Base-by-base conservation (phyloP, 805 yeast species). In the Cyberlindnera xylosilytica region DNA sequence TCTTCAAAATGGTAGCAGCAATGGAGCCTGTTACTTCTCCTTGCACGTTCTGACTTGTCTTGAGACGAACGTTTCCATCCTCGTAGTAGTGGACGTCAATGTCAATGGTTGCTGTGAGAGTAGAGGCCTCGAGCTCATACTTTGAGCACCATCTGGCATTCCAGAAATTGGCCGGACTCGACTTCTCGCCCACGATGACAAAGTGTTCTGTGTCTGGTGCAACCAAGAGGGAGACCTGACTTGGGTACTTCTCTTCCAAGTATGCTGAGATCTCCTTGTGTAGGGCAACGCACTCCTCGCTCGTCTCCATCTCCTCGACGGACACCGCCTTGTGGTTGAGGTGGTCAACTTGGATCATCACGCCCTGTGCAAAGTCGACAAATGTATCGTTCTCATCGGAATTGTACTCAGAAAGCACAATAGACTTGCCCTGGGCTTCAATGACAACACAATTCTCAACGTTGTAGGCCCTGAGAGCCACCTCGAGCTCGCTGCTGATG, bases 61-160 rank as follows among this genome's bases (percentile, higher is more conserved):
- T 79, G 56, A 93, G 75, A 39, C 91, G 74, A 16, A 91, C 98
- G 57, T 91, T 91, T 23, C 99, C 99, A 53, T 91, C 98, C 65
- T 91, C 99, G 61, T 77, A 93, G 63, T 90, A 93, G 63, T 91
- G 99, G 31, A 90, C 83, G 51, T 87, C 90, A 24, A 89, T 73
- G 17, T 61, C 63, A 27, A 87, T 72, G 6, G 60, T 58, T 4
- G 95, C 96, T 3, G 50, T 52, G 13, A 85, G 47, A 6, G 60
- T 41, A 1, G 60, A 57, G 1, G 58, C 46, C 53, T 23, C 30
- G 44, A 75, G 67, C 6, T 65, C 57, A 63, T 87, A 89, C 46
- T 69, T 66, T 1, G 95, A 81, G 40, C 70, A 76, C 97, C 97
- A 89, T 59, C 80, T 77, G 7, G 98, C 98, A 54, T 88, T 88